phyloP scores from a whole-genome alignment of 192 early-diverging fungal species.

The Cladochytrium replicatum region DNA sequence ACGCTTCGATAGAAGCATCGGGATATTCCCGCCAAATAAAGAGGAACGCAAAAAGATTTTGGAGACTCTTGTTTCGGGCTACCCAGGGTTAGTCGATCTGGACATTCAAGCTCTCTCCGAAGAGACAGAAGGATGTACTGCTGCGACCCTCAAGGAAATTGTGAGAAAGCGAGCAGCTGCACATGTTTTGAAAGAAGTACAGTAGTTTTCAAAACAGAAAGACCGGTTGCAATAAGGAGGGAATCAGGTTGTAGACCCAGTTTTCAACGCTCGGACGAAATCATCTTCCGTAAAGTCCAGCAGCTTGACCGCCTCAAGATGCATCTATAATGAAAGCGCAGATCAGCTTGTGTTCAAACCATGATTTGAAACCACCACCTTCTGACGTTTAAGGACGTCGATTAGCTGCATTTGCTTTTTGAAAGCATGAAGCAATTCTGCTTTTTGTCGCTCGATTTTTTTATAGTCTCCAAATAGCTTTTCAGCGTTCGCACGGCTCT shows the following conservation, averaged over 20 bases:
- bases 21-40: constrained; percentile 52
- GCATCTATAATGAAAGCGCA: constrained; percentile 20
- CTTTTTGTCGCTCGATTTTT: constrained; percentile 36
- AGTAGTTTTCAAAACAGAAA: no score
- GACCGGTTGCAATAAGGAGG: no score
- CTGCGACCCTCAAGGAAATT: constrained; percentile 58
- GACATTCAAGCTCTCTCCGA: constrained; percentile 32
- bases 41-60: constrained; percentile 59
- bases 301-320: constrained; percentile 38
- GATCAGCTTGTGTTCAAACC: constrained; percentile 1
- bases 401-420: constrained; percentile 43
- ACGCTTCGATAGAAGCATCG: constrained; percentile 67
- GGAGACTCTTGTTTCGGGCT: constrained; percentile 27
- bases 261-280: constrained; percentile 34
- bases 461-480: constrained; percentile 34
- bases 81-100: constrained; percentile 8
- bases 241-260: no score
- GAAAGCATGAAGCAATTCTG: constrained; percentile 36
- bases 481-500: constrained; percentile 13
- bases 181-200: no score
- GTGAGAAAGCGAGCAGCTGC: no score
- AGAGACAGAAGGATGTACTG: constrained; percentile 45
- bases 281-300: constrained; percentile 43
- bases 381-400: constrained; percentile 44
- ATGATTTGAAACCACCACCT: constrained; percentile 20